phyloP scores from a whole-genome alignment of 2,329 filamentous ascomycete species.

The Diaporthe aspalathi region DNA sequence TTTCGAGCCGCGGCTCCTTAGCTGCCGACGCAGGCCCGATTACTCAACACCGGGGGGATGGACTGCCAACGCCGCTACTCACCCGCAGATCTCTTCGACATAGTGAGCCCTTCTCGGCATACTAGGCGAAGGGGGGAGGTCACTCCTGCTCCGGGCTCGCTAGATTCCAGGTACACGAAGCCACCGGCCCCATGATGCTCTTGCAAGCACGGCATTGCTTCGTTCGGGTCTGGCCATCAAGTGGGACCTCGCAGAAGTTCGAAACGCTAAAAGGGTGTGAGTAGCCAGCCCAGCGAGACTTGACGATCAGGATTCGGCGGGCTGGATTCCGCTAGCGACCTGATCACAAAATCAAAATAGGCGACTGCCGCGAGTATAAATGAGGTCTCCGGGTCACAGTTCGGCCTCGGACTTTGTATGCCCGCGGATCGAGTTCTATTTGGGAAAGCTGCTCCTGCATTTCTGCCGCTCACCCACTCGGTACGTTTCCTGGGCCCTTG shows the following conservation, averaged over 20 bases:
- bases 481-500: background rate
- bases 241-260: background rate
- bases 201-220: background rate
- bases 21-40: background rate
- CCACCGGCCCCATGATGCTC: background rate
- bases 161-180: background rate
- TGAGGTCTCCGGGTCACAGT: background rate
- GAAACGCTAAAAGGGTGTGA: background rate
- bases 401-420: background rate
- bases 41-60: conserved; percentile 12
- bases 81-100: background rate
- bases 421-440: background rate
- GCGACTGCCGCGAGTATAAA: background rate
- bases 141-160: background rate
- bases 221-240: background rate
- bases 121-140: background rate
- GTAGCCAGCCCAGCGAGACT: background rate
- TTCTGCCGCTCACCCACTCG: background rate
- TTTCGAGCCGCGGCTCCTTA: conserved; percentile 6
- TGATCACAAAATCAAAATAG: conserved; percentile 13
- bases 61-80: background rate
- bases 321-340: too few relatives aligned
- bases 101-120: background rate
- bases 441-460: background rate
- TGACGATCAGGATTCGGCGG: background rate